Conservation (phyloP, 139 green algal genomes). For the Haematococcus sp. region DNA sequence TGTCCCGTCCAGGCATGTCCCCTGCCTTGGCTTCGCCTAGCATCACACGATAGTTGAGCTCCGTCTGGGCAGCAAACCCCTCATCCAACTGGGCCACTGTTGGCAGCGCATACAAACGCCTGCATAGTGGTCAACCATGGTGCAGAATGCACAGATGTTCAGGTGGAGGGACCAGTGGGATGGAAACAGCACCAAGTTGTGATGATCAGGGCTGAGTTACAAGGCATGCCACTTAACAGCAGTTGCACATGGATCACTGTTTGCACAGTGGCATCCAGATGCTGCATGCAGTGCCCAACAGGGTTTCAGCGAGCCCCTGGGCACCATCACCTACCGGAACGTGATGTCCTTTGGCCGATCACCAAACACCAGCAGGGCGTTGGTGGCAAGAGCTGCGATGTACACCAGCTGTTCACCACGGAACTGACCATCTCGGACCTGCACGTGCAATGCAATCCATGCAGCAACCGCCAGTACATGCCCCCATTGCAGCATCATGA, state of each 20-base stretch:
- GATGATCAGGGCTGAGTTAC: too few species aligned
- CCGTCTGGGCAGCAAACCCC: slow-evolving; percentile 12
- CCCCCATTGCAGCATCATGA: too few species aligned
- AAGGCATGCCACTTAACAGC: neutral
- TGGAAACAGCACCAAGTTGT: too few species aligned
- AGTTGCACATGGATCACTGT: neutral
- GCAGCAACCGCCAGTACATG: neutral
- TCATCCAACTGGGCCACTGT: slow-evolving; percentile 14
- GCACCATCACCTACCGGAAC: slow-evolving; percentile 62
- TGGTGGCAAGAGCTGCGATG: slow-evolving; percentile 62
- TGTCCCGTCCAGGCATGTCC: slow-evolving; percentile 4
- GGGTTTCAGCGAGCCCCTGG: too few species aligned
- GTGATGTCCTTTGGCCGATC: slow-evolving; percentile 78
- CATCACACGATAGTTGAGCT: slow-evolving; percentile 22
- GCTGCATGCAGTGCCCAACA: too few species aligned
- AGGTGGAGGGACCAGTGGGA: too few species aligned
- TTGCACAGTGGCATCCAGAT: too few species aligned
- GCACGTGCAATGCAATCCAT: slow-evolving; percentile 21
- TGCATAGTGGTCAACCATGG: too few species aligned
- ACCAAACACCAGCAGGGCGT: slow-evolving; percentile 61
- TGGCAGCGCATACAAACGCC: slow-evolving; percentile 23
- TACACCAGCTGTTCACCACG: slow-evolving; percentile 78
- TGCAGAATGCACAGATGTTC: neutral
- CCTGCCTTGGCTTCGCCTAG: slow-evolving; percentile 9
- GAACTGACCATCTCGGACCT: slow-evolving; percentile 28